Percentiles rank a stretch among this genome's conserved stretches.
Conservation (phyloP, 495 filamentous ascomycete species). For the Amniculicola lignicola region DNA sequence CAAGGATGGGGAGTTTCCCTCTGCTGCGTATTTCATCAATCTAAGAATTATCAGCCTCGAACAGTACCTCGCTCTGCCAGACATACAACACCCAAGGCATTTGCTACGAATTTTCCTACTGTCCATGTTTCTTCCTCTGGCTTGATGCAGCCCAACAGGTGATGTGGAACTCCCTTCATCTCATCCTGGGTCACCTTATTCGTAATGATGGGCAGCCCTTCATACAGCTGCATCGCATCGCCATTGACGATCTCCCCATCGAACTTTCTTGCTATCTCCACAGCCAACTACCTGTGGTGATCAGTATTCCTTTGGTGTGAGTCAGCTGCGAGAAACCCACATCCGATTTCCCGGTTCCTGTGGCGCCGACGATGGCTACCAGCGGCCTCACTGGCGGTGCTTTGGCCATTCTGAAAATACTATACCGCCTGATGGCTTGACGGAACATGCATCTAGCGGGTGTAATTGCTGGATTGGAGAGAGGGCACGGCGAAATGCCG, state of each 20-base stretch:
- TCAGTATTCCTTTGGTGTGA: slow-evolving; percentile 26
- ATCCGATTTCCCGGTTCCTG: slow-evolving; percentile 97
- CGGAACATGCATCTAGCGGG: slow-evolving; percentile 23
- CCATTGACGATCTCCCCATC: slow-evolving; percentile 97
- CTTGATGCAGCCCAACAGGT: slow-evolving; percentile 74
- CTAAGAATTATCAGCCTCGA: slow-evolving; percentile 7
- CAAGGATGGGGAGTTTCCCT: slow-evolving; percentile 80
- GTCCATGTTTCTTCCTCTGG: slow-evolving; percentile 77
- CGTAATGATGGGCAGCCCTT: slow-evolving; percentile 88
- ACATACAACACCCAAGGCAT: slow-evolving; percentile 57
- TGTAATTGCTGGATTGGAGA: background rate
- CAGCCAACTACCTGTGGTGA: slow-evolving; percentile 69
- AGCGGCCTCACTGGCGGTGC: slow-evolving; percentile 54
- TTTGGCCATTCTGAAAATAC: slow-evolving; percentile 14
- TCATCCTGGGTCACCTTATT: slow-evolving; percentile 82
- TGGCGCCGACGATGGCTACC: slow-evolving; percentile 84
- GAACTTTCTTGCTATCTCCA: slow-evolving; percentile 76
- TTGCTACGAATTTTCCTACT: slow-evolving; percentile 67
- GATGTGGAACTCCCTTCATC: slow-evolving; percentile 78
- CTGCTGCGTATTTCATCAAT: slow-evolving; percentile 75
- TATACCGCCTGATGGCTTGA: background rate
- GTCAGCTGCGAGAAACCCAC: slow-evolving; percentile 47
- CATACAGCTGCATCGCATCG: slow-evolving; percentile 99
- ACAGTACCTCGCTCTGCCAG: background rate
- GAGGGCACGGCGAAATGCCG: background rate